Conservation (phyloP, 495 filamentous ascomycete species). For the Bacidia rubella region DNA sequence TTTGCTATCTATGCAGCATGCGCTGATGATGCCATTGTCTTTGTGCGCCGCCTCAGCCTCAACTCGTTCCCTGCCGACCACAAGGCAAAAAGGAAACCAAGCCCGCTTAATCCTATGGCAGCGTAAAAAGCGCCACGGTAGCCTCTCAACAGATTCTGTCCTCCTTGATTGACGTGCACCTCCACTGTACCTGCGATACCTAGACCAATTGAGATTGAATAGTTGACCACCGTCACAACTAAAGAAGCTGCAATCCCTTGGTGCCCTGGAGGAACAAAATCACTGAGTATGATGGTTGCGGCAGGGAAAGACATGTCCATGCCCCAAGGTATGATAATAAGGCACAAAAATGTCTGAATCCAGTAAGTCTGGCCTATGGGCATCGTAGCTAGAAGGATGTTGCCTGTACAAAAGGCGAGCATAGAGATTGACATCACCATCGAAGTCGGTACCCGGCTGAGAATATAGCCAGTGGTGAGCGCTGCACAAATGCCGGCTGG, state of each 20-base stretch:
- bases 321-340: constrained; percentile 37
- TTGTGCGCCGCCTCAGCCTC: not conserved
- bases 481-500: constrained; percentile 29
- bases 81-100: constrained; percentile 27
- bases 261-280: constrained; percentile 27
- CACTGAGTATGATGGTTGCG: constrained; percentile 21
- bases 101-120: constrained; percentile 25
- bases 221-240: constrained; percentile 52
- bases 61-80: not conserved
- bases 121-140: constrained; percentile 29
- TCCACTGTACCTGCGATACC: constrained; percentile 55
- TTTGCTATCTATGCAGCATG: not conserved
- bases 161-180: constrained; percentile 33
- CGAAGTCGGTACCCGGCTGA: constrained; percentile 25
- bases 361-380: constrained; percentile 32
- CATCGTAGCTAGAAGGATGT: constrained; percentile 23
- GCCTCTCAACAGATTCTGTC: constrained; percentile 24
- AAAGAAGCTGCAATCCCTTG: constrained; percentile 44
- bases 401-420: constrained; percentile 29
- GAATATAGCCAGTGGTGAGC: constrained; percentile 30
- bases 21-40: too few relatives aligned
- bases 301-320: constrained; percentile 37
- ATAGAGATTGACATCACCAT: constrained; percentile 40
- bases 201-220: constrained; percentile 50
- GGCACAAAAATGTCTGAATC: constrained; percentile 33